These are phyloP conservation scores for Glarea lozoyensis DNA, from an alignment of 495 filamentous ascomycete genomes.

Conservation along the genomic window DNA sequence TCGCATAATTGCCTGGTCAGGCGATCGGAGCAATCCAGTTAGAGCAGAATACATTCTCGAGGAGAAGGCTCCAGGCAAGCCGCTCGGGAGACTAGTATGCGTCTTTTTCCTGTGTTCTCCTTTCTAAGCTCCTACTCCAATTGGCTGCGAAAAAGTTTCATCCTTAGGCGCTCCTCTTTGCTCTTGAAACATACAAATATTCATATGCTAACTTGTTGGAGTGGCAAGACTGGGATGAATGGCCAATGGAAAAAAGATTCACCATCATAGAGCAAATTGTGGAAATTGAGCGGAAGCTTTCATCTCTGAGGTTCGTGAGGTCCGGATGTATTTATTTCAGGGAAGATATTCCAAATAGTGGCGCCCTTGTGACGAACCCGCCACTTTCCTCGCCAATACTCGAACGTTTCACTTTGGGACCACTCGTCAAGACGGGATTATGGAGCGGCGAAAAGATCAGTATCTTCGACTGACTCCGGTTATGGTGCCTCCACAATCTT, in stretches of 20 bases:
- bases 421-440: slow-evolving; percentile 4
- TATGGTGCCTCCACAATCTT: slow-evolving; percentile 5
- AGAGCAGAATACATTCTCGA: slow-evolving; percentile 17
- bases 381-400: slow-evolving; percentile 5
- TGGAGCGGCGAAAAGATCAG: slow-evolving; percentile 8
- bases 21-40: slow-evolving; percentile 14
- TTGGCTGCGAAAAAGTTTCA: no score
- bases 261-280: slow-evolving; percentile 11
- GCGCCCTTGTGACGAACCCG: slow-evolving; percentile 1
- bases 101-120: no score
- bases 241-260: slow-evolving; percentile 7
- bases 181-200: no score
- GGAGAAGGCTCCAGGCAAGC: slow-evolving; percentile 15
- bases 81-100: slow-evolving; percentile 7
- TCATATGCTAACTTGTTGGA: no score
- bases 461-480: slow-evolving; percentile 14
- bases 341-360: slow-evolving; percentile 5
- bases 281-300: slow-evolving; percentile 11
- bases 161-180: no score
- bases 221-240: slow-evolving; percentile 6
- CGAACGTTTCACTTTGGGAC: slow-evolving; percentile 11
- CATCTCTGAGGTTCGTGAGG: slow-evolving; percentile 9
- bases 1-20: slow-evolving; percentile 12
- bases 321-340: slow-evolving; percentile 13
- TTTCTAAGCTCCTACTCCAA: no score